These are phyloP conservation scores for Xerocomus spinulosus DNA, from an alignment of 768 basidiomycete genomes.

Conservation along the genomic window DNA sequence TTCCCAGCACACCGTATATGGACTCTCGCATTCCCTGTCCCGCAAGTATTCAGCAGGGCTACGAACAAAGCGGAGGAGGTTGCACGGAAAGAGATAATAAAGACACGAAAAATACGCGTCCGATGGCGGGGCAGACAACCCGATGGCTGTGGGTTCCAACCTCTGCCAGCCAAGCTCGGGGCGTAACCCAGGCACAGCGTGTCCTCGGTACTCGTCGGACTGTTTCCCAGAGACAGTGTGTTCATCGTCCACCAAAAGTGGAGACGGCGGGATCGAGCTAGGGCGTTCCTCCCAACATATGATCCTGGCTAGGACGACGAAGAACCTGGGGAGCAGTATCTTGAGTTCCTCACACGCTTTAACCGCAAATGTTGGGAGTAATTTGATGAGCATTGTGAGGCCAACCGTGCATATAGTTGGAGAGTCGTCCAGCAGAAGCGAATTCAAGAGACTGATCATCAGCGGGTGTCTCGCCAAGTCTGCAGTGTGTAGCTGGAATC, in stretches of 20 bases:
- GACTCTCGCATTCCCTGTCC: constrained; percentile 45
- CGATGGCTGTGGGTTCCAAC: constrained; percentile 56
- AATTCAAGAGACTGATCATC: constrained; percentile 59
- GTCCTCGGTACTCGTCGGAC: constrained; percentile 30
- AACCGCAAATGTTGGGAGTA: constrained; percentile 72
- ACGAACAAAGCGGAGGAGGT: constrained; percentile 75
- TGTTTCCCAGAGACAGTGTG: constrained; percentile 3
- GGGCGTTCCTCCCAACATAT: constrained; percentile 70
- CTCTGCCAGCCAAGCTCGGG: constrained; percentile 64
- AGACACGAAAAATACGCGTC: constrained; percentile 70
- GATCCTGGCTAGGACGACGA: constrained; percentile 64
- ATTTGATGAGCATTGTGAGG: constrained; percentile 60
- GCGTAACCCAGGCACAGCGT: constrained; percentile 41
- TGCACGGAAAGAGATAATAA: constrained; percentile 91
- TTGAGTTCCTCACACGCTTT: constrained; percentile 54
- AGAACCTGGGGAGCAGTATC: constrained; percentile 55
- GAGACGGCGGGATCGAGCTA: constrained; percentile 28
- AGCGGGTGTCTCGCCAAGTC: constrained; percentile 59
- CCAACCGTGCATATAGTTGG: constrained; percentile 64
- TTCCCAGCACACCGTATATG: constrained; percentile 70
- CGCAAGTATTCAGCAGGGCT: constrained; percentile 61
- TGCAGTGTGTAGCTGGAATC: constrained; percentile 45
- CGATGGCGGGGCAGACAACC: constrained; percentile 53
- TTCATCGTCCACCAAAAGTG: constrained; percentile 35
- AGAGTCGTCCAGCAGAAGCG: constrained; percentile 70